Percentiles rank a stretch among this genome's conserved stretches.
phyloP scores from a whole-genome alignment of 2,329 filamentous ascomycete species.

The Claviceps monticola region DNA sequence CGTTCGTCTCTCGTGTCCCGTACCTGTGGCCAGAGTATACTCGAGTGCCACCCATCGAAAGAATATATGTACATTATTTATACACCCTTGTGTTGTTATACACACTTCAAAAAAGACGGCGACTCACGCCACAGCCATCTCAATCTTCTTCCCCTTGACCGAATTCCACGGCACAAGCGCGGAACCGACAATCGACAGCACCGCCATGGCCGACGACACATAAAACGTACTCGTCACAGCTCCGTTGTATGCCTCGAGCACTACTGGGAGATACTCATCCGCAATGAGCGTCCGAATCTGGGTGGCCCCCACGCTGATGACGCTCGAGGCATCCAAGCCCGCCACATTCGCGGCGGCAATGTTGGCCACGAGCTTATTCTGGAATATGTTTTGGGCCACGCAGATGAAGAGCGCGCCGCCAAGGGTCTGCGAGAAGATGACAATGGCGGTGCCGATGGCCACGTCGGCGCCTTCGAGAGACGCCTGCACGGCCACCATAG shows the following conservation, averaged over 20 bases:
- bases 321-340: constrained; percentile 1
- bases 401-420: constrained; percentile 36
- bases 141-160: constrained; percentile 6
- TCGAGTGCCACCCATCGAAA: too few species aligned
- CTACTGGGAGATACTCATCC: constrained; percentile 2
- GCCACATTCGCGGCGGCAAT: constrained; percentile 2
- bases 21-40: too few species aligned
- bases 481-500: constrained; percentile 31
- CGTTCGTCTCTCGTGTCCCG: too few species aligned
- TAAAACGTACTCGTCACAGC: constrained; percentile 6
- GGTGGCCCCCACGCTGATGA: constrained; percentile 4
- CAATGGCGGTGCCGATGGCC: constrained; percentile 30
- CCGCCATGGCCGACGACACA: constrained; percentile 3
- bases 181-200: constrained; percentile 4
- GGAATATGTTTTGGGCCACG: constrained; percentile 37
- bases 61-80: too few species aligned
- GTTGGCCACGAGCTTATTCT: constrained; percentile 23
- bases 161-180: constrained; percentile 5
- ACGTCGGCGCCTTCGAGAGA: constrained; percentile 28
- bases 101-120: too few species aligned
- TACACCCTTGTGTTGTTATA: too few species aligned
- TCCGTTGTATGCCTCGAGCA: constrained; percentile 4
- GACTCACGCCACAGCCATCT: constrained; percentile 2
- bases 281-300: constrained; percentile 3
- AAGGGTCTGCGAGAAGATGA: constrained; percentile 31